Base-by-base conservation (phyloP, 1,284 basidiomycete species). In the Ustilago shanxiensis region DNA sequence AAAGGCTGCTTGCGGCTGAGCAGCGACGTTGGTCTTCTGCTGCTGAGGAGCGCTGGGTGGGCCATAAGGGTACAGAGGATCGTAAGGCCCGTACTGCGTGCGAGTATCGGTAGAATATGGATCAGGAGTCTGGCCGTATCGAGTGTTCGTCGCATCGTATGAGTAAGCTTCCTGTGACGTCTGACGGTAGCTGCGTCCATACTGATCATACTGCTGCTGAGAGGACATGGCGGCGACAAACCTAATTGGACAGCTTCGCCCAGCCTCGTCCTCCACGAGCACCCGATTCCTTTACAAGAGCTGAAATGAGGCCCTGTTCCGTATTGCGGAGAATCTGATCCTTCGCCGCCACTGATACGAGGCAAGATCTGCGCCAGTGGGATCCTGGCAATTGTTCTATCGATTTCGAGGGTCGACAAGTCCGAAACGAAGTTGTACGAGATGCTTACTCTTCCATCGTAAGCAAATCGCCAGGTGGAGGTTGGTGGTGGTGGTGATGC, bases 1-100 rank as follows among this genome's bases (percentile, higher is more conserved):
- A 20, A 6, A 22, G 5, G 20, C 41, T 20, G 60, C 5, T 10
- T 22, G 60, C 20, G 59, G 29, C 29, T 63, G 64, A 2, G 59
- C 13, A 10, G 51, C 41, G 29, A 14, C 6, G 2, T 11, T 11
- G 3, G 14, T 45, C 18, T 56, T 39, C 13, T 24, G 47, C 5
- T 55, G 55, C 24, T 54, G 41, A 10, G 65, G 41, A 2, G 54
- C 35, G 31, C n/a, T 22, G n/a, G 58, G 18, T 1, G 54, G 54
- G 11, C 59, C 54, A 37, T 68, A 65, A 20, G 66, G 61, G n/a
- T 53, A 66, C 31, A 60, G 67, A 52, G 72, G 72, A n/a, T 75
- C 72, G 22, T 75, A 75, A 8, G 72, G 52, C 0, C 64, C 63
- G 29, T 75, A 71, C 20, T 66, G 60, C 0, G 67, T 60, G 33